Percentiles rank a stretch among this genome's conserved stretches.
Evolutionary conservation across 306 rosid species (phyloP).

Genomic region (Potentilla sterilis): DNA sequence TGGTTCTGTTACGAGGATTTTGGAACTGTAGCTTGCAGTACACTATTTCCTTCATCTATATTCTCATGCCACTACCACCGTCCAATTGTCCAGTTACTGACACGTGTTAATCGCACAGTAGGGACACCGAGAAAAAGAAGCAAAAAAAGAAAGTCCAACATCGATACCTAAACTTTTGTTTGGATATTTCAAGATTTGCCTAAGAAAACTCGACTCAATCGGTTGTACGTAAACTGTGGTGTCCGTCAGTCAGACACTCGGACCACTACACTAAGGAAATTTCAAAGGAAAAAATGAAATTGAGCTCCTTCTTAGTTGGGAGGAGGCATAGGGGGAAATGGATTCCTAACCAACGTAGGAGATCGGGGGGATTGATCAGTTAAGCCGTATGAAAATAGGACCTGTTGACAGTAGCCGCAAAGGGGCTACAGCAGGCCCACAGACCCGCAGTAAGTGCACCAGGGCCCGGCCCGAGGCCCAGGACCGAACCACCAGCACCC

Average conservation of each 20-base stretch:
- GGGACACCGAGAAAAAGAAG: background rate
- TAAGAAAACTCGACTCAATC: background rate
- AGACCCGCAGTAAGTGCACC: no score
- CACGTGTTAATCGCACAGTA: slow-evolving; percentile 18
- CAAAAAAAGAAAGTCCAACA: background rate
- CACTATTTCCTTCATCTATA: background rate
- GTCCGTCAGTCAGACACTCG: background rate
- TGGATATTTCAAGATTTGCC: background rate
- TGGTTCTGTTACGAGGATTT: background rate
- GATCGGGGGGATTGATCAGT: no score
- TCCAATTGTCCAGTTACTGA: slow-evolving; percentile 25
- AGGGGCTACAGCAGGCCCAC: no score
- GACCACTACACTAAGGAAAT: background rate
- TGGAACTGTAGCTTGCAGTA: background rate
- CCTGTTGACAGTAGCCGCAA: no score
- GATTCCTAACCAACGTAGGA: background rate
- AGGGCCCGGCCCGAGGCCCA: no score
- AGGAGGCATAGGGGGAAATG: background rate
- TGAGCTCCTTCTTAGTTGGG: background rate
- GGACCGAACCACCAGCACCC: no score
- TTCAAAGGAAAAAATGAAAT: background rate
- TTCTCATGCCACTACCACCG: slow-evolving; percentile 51
- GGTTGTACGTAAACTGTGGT: background rate
- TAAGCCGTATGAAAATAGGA: background rate
- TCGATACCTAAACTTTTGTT: background rate